Conservation (phyloP, 345 rosid species). For the Barbarea vulgaris region DNA sequence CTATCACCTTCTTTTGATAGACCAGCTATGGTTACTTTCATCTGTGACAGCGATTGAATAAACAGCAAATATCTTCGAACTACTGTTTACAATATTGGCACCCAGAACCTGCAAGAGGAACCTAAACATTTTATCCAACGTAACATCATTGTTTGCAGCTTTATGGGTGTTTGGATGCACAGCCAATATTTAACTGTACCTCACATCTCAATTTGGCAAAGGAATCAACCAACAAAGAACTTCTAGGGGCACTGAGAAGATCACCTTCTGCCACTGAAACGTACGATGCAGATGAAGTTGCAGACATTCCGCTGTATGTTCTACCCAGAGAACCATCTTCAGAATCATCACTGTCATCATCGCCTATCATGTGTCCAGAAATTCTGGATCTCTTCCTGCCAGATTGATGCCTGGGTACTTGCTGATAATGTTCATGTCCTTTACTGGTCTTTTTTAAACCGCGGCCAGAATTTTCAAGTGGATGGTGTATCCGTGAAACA, state of each 20-base stretch:
- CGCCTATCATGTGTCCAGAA: conserved; percentile 71
- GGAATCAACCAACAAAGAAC: conserved; percentile 68
- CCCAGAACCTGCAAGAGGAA: conserved; percentile 82
- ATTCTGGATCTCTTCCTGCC: conserved; percentile 74
- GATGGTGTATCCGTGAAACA: conserved; percentile 86
- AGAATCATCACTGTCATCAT: conserved; percentile 72
- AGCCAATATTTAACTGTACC: conserved; percentile 54
- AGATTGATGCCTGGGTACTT: conserved; percentile 51
- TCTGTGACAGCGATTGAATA: conserved; percentile 93
- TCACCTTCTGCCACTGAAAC: conserved; percentile 49
- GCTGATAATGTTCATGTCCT: conserved; percentile 54
- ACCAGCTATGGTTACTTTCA: conserved; percentile 85
- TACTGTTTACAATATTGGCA: conserved; percentile 93
- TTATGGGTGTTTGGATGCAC: background rate
- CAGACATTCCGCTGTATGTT: conserved; percentile 68
- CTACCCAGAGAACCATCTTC: conserved; percentile 63
- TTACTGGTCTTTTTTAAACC: conserved; percentile 49
- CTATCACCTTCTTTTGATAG: conserved; percentile 94
- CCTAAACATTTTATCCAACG: conserved; percentile 33
- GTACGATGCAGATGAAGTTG: conserved; percentile 63
- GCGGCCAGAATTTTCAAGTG: conserved; percentile 79
- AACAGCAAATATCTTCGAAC: conserved; percentile 87
- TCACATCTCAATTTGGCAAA: conserved; percentile 90
- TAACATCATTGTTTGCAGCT: conserved; percentile 4
- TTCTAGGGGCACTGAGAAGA: conserved; percentile 51